A percentile compares a stretch with the other conserved stretches of the same genome.
Conservation (phyloP, 345 rosid genomes). For the Trapa incisa region DNA sequence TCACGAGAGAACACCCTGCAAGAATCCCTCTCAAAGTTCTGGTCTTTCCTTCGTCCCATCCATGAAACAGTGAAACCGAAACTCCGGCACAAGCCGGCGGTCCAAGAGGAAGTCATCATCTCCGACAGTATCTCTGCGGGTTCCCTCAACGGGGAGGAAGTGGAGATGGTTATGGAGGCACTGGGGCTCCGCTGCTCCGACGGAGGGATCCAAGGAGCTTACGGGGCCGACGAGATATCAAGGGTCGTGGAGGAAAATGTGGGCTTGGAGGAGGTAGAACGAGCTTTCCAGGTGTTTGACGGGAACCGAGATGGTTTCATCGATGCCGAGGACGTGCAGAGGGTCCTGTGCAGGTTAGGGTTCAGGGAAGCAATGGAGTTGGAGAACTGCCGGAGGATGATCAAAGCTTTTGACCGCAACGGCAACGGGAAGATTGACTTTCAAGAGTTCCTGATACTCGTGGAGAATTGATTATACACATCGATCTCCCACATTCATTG, state of each 20-base stretch:
- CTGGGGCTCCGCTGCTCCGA: conserved; percentile 40
- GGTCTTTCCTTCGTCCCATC: conserved; percentile 13
- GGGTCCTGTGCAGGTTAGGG: conserved; percentile 42
- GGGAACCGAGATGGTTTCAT: conserved; percentile 66
- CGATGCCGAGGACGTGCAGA: conserved; percentile 59
- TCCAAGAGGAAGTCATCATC: background rate
- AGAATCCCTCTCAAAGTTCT: conserved; percentile 21
- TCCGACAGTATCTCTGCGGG: conserved; percentile 7
- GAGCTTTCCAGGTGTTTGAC: conserved; percentile 73
- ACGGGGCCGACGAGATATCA: conserved; percentile 27
- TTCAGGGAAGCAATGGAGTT: conserved; percentile 18
- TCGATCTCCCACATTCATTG: background rate
- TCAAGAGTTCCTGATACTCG: conserved; percentile 51
- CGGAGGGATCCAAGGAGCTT: conserved; percentile 17
- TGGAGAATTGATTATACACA: conserved; percentile 29
- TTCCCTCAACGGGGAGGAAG: conserved; percentile 30
- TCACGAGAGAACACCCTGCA: background rate
- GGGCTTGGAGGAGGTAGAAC: conserved; percentile 60
- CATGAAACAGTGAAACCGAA: conserved; percentile 7
- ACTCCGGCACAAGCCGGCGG: background rate
- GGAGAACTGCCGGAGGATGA: conserved; percentile 52
- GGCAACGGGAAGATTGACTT: conserved; percentile 60
- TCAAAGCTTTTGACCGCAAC: conserved; percentile 33
- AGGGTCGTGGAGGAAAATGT: conserved; percentile 57
- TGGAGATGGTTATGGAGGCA: conserved; percentile 49